Conservation (phyloP, 306 rosid genomes). For the Lupinus albus region DNA sequence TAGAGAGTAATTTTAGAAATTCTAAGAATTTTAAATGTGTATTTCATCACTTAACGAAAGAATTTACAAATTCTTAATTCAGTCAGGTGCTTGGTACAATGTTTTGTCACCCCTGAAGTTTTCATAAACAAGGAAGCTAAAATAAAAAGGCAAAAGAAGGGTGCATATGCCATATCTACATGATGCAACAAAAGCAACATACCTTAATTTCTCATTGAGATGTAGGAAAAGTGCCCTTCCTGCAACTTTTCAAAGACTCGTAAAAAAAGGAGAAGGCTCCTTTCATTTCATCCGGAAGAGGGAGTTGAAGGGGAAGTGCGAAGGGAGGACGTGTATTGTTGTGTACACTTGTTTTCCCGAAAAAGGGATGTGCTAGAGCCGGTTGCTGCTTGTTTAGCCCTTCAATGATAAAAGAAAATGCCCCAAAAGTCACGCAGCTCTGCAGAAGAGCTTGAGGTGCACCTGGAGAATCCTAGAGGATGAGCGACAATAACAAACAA, state of each 20-base stretch:
- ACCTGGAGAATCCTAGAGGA: constrained; percentile 53
- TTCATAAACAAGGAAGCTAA: background rate
- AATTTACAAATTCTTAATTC: background rate
- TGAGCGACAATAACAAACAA: constrained; percentile 19
- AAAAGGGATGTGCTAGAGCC: constrained; percentile 75
- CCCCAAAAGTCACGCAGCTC: constrained; percentile 93
- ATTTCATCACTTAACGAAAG: no score
- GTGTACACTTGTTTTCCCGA: constrained; percentile 47
- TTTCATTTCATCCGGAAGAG: constrained; percentile 79
- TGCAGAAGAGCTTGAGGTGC: constrained; percentile 95
- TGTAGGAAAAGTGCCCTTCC: constrained; percentile 48
- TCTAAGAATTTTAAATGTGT: no score
- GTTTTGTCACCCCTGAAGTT: background rate
- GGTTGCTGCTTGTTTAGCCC: constrained; percentile 93
- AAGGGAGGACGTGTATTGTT: constrained; percentile 40
- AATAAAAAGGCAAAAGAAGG: background rate
- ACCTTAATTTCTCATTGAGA: constrained; percentile 43
- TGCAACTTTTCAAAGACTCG: constrained; percentile 64
- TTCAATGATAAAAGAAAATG: constrained; percentile 84
- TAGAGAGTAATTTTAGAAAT: no score
- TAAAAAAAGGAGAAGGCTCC: constrained; percentile 72
- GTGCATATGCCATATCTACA: constrained; percentile 5
- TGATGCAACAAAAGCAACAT: constrained; percentile 31
- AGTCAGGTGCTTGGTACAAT: constrained; percentile 10
- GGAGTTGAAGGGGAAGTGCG: constrained; percentile 72